phyloP scores from a whole-genome alignment of 192 early-diverging fungal species.

The Obelidium mucronatum region DNA sequence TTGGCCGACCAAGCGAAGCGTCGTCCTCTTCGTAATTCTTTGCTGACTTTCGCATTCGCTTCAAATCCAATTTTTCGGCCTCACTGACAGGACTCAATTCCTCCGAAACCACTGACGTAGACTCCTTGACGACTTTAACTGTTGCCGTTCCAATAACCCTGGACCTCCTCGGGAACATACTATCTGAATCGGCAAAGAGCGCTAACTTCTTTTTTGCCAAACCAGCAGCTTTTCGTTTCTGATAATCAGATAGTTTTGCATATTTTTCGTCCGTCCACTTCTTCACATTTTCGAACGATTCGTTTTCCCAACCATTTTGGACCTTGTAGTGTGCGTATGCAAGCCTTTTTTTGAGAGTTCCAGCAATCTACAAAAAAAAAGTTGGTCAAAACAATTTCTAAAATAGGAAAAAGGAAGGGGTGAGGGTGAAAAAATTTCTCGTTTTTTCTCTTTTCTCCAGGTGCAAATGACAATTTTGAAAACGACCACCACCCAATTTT shows the following conservation, averaged over 20 bases:
- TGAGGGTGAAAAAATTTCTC: neutral
- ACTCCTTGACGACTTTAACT: no score
- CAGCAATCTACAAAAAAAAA: neutral
- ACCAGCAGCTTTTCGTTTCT: neutral
- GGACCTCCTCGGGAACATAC: neutral
- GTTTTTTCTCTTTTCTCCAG: neutral
- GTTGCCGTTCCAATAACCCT: neutral
- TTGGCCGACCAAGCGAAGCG: neutral
- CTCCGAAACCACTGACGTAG: neutral
- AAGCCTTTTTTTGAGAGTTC: slow-evolving; percentile 19
- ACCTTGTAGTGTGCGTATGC: slow-evolving; percentile 10
- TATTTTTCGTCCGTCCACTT: slow-evolving; percentile 11
- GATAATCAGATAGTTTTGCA: neutral
- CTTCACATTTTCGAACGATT: slow-evolving; percentile 14
- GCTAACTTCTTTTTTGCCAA: slow-evolving; percentile 1
- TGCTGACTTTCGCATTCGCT: neutral
- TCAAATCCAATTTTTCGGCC: neutral
- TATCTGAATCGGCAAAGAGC: neutral
- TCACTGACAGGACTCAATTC: neutral
- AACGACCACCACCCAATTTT: neutral
- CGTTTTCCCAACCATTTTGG: slow-evolving; percentile 9
- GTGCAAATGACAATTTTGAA: neutral
- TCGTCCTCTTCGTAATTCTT: neutral
- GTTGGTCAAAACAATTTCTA: neutral
- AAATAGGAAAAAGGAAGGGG: neutral